Conservation (phyloP, 306 rosid genomes). For the Spatholobus suberectus region DNA sequence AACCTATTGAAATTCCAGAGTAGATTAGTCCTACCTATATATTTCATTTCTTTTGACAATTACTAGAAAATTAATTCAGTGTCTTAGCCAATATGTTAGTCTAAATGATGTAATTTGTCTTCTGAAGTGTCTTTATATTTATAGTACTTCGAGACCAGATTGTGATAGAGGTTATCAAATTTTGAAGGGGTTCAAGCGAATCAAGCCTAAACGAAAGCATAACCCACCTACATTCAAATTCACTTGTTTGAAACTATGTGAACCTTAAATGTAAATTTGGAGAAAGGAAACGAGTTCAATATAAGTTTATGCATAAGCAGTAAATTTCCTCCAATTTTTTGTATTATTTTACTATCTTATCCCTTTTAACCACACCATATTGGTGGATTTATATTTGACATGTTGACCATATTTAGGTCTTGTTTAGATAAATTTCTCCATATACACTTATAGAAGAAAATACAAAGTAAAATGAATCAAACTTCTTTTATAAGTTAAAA, state of each 20-base stretch:
- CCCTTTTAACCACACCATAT: constrained; percentile 7
- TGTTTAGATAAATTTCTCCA: not conserved
- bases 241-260: not conserved
- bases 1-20: constrained; percentile 19
- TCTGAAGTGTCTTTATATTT: not conserved
- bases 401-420: not conserved
- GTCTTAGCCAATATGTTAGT: constrained; percentile 2
- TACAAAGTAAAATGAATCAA: not conserved
- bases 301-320: not conserved
- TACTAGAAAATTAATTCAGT: not conserved
- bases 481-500: not conserved
- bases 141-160: not conserved
- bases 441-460: not conserved
- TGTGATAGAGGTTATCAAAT: constrained; percentile 9
- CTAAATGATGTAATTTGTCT: not conserved
- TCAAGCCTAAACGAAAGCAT: not conserved
- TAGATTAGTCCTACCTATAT: not conserved
- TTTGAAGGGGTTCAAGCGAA: constrained; percentile 29
- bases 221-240: not conserved
- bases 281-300: not conserved
- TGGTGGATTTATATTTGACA: constrained; percentile 1
- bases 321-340: not conserved
- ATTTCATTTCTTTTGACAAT: constrained; percentile 28
- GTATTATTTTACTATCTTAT: not conserved
- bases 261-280: constrained; percentile 1